These are phyloP conservation scores for Daedaleopsis nitida DNA, from an alignment of 768 basidiomycete genomes.

Conservation along the genomic window DNA sequence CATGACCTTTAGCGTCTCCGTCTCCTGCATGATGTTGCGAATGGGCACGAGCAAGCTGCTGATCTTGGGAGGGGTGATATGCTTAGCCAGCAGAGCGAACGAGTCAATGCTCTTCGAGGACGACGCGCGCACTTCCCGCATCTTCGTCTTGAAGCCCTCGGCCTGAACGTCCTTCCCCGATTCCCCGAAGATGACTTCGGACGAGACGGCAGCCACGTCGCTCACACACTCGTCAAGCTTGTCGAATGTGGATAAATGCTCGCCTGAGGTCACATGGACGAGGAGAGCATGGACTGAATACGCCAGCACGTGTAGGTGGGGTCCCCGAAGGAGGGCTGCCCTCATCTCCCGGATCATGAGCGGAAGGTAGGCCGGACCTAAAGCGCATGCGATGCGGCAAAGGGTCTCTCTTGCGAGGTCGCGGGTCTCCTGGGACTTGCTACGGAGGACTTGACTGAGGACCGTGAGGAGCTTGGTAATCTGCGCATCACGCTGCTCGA, in stretches of 20 bases:
- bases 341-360: slow-evolving; percentile 78
- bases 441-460: slow-evolving; percentile 88
- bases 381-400: slow-evolving; percentile 70
- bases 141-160: slow-evolving; percentile 93
- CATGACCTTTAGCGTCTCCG: slow-evolving; percentile 78
- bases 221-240: slow-evolving; percentile 76
- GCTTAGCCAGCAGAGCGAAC: slow-evolving; percentile 77
- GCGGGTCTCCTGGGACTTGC: slow-evolving; percentile 89
- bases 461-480: slow-evolving; percentile 78
- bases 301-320: slow-evolving; percentile 92
- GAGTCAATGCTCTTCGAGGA: slow-evolving; percentile 85
- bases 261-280: slow-evolving; percentile 71
- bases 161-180: slow-evolving; percentile 86
- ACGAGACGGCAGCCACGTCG: slow-evolving; percentile 78
- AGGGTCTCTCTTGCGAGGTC: slow-evolving; percentile 84
- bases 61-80: slow-evolving; percentile 76
- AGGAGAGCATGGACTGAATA: slow-evolving; percentile 81
- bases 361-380: slow-evolving; percentile 77
- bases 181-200: slow-evolving; percentile 92
- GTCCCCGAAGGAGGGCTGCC: slow-evolving; percentile 84
- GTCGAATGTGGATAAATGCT: slow-evolving; percentile 54
- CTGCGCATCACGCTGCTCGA: slow-evolving; percentile 60
- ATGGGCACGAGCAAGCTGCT: slow-evolving; percentile 77
- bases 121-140: slow-evolving; percentile 87
- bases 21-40: slow-evolving; percentile 83